Base-by-base conservation (phyloP, 2,329 filamentous ascomycete genomes). In the Aureobasidium sp. region DNA sequence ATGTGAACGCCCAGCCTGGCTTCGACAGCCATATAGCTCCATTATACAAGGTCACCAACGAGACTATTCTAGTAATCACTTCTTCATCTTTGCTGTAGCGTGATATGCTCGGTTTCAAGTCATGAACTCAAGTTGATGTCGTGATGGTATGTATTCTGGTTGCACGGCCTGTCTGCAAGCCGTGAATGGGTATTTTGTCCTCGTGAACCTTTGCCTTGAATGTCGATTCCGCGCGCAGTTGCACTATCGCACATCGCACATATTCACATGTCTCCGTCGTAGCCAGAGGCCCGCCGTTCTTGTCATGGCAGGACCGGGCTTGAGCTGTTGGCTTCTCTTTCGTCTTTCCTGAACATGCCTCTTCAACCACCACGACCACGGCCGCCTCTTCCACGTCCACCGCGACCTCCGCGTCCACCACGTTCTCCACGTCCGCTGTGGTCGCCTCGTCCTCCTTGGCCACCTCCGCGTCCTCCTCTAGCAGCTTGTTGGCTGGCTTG, bases 401-500 rank as follows among this genome's bases (percentile, higher is more conserved):
- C 77, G n/a, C 82, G 79, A 64, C 81, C 80, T 62, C 83, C 78
- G 48, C 84, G 82, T 34, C 83, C 80, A 48, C 80, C 79, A 66
- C 87, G 80, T 41, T 86, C 84, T 61, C 83, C 84, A 69, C 84
- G 79, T 37, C 71, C 68, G n/a, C 70, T 66, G 46, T 70, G 68
- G 62, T 79, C 77, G 37, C 78, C 78, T 57, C 82, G 76, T 17
- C 61, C 61, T 17, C 84, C 82, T 65, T 84, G 81, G 42, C 86
- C 81, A 7, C 57, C 57, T 44, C 87, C 86, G 52, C 88, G 86
- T 62, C 87, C 82, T 70, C 87, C 89, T 78, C 78, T 76, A 50
- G 70, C 72, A n/a, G 69, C 66, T 56, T 74, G 71, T 70, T 90
- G 86, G 66, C 82, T 83, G 72, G 90, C 88, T 75, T 97, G 93